Evolutionary conservation across 768 basidiomycete species (phyloP), one percentile per base, ranked within the genome.

Genomic region (Psilocybe cubensis): DNA sequence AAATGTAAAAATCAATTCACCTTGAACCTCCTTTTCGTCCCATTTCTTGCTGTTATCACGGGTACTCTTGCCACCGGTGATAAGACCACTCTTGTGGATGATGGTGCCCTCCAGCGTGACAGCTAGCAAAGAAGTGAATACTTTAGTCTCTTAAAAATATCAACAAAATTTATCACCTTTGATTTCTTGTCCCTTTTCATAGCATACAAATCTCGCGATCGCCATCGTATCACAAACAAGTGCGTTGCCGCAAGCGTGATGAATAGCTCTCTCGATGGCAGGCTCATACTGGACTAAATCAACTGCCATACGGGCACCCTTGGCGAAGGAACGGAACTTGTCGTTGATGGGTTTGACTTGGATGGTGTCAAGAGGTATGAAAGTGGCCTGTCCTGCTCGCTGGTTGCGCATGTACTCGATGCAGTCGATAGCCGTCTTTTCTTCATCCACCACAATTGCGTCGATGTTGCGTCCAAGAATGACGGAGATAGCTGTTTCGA

Each of bases 371-470:
- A 99, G 87, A 0, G 97, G 97, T 44, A 99, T 91, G 76, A 98
- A 98, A 0, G 97, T 99, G 11, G 96, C 96, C 74, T 95, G 93
- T 1, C 96, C 97, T 0, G 91, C 87, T 31, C 96, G 90, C 72
- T 97, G 94, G 58, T 90, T 95, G 59, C 94, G 89, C 85, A 99
- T 85, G 71, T 97, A 98, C 90, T 98, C 94, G 65, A 98, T 98
- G 70, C 96, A 98, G 63, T 96, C 94, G 54, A 98, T 97, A 1
- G 94, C 97, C 1, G 92, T 96, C 74, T 92, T 94, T 76, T 98
- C 96, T 67, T 94, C 90, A 66, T 99, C 96, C 1, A 98, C 96
- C 7, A 99, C 93, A 54, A 99, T 84, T 1, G 95, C 92, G 66
- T 98, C 97, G 54, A 95, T 91, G 68, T 98, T 95, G 51, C 96